Evolutionary conservation across 345 rosid species (phyloP), one percentile per base, ranked within the genome.

Genomic region (Citrus sinensis): DNA sequence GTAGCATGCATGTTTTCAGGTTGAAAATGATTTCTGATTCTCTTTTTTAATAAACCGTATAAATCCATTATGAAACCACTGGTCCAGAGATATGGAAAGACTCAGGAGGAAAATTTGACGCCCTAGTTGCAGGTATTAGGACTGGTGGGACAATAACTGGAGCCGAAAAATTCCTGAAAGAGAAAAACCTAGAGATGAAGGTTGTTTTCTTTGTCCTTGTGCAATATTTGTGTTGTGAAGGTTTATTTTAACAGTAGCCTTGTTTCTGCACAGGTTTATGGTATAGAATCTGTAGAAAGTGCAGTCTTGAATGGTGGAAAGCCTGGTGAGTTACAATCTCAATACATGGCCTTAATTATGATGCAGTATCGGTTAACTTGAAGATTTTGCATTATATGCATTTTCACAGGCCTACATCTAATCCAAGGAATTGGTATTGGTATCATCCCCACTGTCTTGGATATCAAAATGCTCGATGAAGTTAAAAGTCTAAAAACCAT

Each of bases 371-470:
- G 14, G 51, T 46, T 42, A 42, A 42, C 14, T 32, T 2, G 13
- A 42, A 17, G 4, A 54, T 1, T 39, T 24, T 35, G n/a, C 39
- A 30, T 76, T 46, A 5, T 22, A 37, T 13, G 42, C 75, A 39
- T 17, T 76, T 58, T 74, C 30, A 37, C 75, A 91, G 93, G 90
- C 58, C 34, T 54, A 29, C 92, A 87, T 82, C 35, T 59, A 68
- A 90, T 90, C 9, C 81, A 88, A 68, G 95, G 91, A 30, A 80
- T 88, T 75, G 93, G 93, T 6, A 84, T 90, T 63, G 93, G 91
- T 35, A 9, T 83, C 39, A 63, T 91, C 42, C 86, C 88, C 20
- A 60, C 59, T 61, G 80, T 85, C 34, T 68, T 91, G 84, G 83
- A 91, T 65, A 51, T 81, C 46, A 75, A 35, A 54, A 11, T 88